phyloP scores from a whole-genome alignment of 805 yeast genomes.

The Clavispora santaluciae region DNA sequence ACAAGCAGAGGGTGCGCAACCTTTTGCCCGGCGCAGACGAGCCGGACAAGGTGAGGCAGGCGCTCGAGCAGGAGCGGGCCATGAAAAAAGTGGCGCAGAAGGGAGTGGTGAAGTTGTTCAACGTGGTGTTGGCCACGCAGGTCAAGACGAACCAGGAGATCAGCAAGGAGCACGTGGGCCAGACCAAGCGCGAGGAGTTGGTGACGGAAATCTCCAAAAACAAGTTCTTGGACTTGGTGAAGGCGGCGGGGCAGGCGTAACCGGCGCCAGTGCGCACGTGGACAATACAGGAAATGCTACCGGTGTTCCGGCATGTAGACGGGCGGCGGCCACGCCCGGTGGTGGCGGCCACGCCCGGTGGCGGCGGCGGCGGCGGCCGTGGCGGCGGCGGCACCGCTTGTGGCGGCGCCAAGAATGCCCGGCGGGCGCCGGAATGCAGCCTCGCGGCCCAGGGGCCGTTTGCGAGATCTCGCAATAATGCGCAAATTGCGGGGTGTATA shows the following conservation, averaged over 20 bases:
- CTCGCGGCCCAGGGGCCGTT: no score
- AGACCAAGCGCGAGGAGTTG: slow-evolving; percentile 50
- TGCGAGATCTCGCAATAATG: background rate
- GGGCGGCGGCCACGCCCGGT: no score
- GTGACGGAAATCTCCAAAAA: slow-evolving; percentile 83
- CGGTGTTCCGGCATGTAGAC: background rate
- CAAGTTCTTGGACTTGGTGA: slow-evolving; percentile 81
- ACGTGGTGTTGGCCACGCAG: slow-evolving; percentile 79
- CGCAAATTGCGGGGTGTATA: background rate
- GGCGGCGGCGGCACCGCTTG: no score
- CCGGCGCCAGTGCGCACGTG: background rate
- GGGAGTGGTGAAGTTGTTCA: slow-evolving; percentile 82
- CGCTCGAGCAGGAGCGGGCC: slow-evolving; percentile 61
- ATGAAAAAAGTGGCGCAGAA: slow-evolving; percentile 79
- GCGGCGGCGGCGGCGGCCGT: no score
- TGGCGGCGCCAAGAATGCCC: no score
- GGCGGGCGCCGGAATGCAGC: no score
- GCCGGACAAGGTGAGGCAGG: slow-evolving; percentile 49
- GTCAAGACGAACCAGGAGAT: slow-evolving; percentile 51
- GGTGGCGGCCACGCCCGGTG: no score
- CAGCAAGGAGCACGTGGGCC: slow-evolving; percentile 40
- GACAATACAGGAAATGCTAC: background rate
- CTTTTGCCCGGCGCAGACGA: slow-evolving; percentile 60
- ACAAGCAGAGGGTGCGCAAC: slow-evolving; percentile 62
- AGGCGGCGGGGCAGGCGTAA: slow-evolving; percentile 58